Conservation (phyloP, 768 basidiomycete genomes). For the Tulasnella sp. region DNA sequence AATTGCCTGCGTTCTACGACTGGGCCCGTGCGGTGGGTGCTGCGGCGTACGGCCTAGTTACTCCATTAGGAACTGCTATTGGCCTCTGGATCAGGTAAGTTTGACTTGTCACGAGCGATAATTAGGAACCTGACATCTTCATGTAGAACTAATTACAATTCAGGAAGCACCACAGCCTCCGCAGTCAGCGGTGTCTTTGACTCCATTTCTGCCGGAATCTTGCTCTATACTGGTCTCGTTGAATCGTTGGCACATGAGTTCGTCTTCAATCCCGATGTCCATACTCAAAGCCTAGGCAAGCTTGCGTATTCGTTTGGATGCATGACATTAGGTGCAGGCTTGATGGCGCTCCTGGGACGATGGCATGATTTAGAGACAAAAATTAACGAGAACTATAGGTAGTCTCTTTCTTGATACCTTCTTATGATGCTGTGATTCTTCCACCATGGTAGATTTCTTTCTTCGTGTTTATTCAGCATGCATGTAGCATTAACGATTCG, state of each 20-base stretch:
- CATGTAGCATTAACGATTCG: too few species aligned
- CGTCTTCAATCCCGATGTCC: conserved; percentile 78
- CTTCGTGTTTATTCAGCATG: too few species aligned
- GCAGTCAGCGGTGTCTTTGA: conserved; percentile 82
- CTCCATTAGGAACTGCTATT: conserved; percentile 76
- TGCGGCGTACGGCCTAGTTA: conserved; percentile 57
- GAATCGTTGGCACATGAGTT: conserved; percentile 94
- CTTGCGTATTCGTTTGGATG: conserved; percentile 61
- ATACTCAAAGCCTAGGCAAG: conserved; percentile 47
- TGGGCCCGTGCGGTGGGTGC: conserved; percentile 50
- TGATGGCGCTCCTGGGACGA: conserved; percentile 84
- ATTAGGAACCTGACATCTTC: neutral
- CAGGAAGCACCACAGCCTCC: conserved; percentile 55
- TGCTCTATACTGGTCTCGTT: conserved; percentile 77
- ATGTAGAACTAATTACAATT: conserved; percentile 52
- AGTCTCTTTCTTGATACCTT: too few species aligned
- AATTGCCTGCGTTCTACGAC: conserved; percentile 40
- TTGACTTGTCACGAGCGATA: neutral
- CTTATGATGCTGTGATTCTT: too few species aligned
- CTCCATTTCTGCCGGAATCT: conserved; percentile 74
- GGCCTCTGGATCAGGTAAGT: conserved; percentile 54
- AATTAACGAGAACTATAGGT: too few species aligned
- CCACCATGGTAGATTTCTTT: too few species aligned
- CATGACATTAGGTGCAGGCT: conserved; percentile 66
- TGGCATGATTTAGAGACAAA: too few species aligned